These are phyloP conservation scores for Coemansia sp. DNA, from an alignment of 192 early-diverging fungal species.

Conservation along the genomic window DNA sequence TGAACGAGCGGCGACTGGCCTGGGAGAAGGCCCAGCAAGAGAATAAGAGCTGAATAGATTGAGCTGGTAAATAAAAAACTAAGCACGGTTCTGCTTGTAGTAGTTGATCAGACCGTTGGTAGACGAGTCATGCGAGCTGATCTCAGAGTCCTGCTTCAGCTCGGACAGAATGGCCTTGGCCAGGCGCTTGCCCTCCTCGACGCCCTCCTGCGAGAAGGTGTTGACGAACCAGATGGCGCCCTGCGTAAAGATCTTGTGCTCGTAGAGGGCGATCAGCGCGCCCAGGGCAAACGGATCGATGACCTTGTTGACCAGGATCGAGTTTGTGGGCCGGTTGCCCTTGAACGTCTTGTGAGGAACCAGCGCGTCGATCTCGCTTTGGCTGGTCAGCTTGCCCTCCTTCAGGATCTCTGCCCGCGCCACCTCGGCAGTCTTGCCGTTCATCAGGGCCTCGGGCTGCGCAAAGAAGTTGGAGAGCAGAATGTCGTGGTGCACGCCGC, in stretches of 20 bases:
- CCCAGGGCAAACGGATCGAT: slow-evolving; percentile 89
- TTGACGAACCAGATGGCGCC: slow-evolving; percentile 98
- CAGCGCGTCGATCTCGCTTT: slow-evolving; percentile 60
- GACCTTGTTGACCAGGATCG: slow-evolving; percentile 84
- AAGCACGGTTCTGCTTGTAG: slow-evolving; percentile 60
- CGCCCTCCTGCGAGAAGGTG: slow-evolving; percentile 94
- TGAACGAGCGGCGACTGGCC: slow-evolving; percentile 68
- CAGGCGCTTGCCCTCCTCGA: slow-evolving; percentile 98
- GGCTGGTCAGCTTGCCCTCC: slow-evolving; percentile 50
- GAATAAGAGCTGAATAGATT: neutral
- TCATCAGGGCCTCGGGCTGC: slow-evolving; percentile 96
- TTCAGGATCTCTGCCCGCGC: slow-evolving; percentile 78
- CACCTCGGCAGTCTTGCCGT: slow-evolving; percentile 78
- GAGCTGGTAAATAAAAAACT: neutral
- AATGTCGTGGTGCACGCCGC: slow-evolving; percentile 89
- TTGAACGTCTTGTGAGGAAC: slow-evolving; percentile 95
- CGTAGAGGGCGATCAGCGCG: slow-evolving; percentile 92
- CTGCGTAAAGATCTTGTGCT: slow-evolving; percentile 99
- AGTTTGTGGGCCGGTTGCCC: slow-evolving; percentile 97
- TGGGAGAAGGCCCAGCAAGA: slow-evolving; percentile 57
- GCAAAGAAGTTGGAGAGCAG: slow-evolving; percentile 99
- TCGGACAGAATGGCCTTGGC: slow-evolving; percentile 96
- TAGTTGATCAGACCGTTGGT: slow-evolving; percentile 98
- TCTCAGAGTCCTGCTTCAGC: slow-evolving; percentile 57
- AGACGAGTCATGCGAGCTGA: slow-evolving; percentile 81